Percentiles rank a stretch among this genome's conserved stretches.
Conservation (phyloP, 2,329 filamentous ascomycete species). For the Aspergillus hiratsukae region DNA sequence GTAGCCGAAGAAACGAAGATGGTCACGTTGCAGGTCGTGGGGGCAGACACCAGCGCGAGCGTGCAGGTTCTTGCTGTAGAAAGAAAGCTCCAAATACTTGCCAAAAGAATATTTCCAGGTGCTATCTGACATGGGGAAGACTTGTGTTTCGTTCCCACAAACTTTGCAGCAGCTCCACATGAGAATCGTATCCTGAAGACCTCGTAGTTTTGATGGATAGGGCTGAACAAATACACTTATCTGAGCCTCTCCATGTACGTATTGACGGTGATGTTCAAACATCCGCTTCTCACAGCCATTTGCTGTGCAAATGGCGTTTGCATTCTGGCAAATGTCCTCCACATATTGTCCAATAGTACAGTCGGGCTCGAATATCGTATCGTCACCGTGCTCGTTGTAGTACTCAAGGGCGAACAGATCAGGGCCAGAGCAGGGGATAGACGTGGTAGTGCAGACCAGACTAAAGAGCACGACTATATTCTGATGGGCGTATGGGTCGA, state of each 20-base stretch:
- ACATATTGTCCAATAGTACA: conserved; percentile 94
- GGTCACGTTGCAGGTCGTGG: conserved; percentile 88
- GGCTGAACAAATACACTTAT: conserved; percentile 87
- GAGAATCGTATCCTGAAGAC: conserved; percentile 69
- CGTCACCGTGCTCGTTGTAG: conserved; percentile 81
- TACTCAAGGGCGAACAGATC: conserved; percentile 87
- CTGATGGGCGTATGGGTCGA: conserved; percentile 92
- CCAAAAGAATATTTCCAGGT: conserved; percentile 99
- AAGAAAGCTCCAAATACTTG: conserved; percentile 95
- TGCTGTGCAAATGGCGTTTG: conserved; percentile 71
- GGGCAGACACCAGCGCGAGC: conserved; percentile 71
- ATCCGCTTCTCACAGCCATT: conserved; percentile 85
- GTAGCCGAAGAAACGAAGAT: conserved; percentile 87
- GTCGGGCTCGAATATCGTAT: conserved; percentile 69
- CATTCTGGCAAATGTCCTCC: conserved; percentile 76
- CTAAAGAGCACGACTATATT: conserved; percentile 95
- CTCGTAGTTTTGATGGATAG: conserved; percentile 61
- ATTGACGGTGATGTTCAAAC: conserved; percentile 90
- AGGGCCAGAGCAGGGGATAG: conserved; percentile 87
- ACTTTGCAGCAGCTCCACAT: conserved; percentile 98
- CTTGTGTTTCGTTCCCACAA: conserved; percentile 84
- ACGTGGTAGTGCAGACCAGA: conserved; percentile 86
- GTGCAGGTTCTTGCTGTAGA: conserved; percentile 84
- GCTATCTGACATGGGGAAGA: conserved; percentile 84
- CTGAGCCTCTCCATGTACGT: conserved; percentile 92